phyloP scores from a whole-genome alignment of 1,284 basidiomycete genomes.

The Marasmius oreades region DNA sequence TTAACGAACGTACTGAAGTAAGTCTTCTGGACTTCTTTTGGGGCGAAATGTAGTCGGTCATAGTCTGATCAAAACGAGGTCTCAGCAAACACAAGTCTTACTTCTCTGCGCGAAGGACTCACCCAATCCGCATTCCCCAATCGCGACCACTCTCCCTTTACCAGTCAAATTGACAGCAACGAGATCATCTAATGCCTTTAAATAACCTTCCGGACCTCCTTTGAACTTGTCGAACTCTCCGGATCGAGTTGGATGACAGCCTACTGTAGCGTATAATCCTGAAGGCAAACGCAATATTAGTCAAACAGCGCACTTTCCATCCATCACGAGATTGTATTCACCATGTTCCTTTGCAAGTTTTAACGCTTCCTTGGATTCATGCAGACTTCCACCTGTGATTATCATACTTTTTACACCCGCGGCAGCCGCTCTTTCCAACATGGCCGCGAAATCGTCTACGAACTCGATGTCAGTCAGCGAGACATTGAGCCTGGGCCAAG shows the following conservation, averaged over 20 bases:
- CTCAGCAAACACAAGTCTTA: neutral
- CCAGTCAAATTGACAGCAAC: slow-evolving; percentile 54
- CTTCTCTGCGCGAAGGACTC: slow-evolving; percentile 13
- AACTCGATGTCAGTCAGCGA: neutral
- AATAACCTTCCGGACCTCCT: slow-evolving; percentile 63
- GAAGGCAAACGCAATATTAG: slow-evolving; percentile 1
- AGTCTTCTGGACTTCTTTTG: slow-evolving; percentile 58
- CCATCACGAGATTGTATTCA: slow-evolving; percentile 24
- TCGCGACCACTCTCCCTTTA: slow-evolving; percentile 62
- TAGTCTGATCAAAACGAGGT: slow-evolving; percentile 55
- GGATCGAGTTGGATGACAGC: slow-evolving; percentile 87
- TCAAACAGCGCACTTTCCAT: neutral
- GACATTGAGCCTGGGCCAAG: neutral
- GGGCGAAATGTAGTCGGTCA: slow-evolving; percentile 75
- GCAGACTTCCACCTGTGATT: slow-evolving; percentile 76
- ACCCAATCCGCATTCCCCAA: slow-evolving; percentile 89
- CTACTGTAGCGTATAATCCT: slow-evolving; percentile 78
- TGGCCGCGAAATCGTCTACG: slow-evolving; percentile 64
- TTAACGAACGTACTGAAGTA: slow-evolving; percentile 54
- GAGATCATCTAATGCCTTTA: slow-evolving; percentile 56
- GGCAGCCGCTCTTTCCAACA: slow-evolving; percentile 57
- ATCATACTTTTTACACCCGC: slow-evolving; percentile 79
- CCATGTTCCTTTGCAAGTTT: slow-evolving; percentile 58
- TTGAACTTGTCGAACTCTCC: slow-evolving; percentile 65
- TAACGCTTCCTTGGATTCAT: slow-evolving; percentile 64